Percentiles rank a stretch among this genome's conserved stretches.
Evolutionary conservation across 345 rosid genomes (phyloP).

Genomic region (Alliaria petiolata): DNA sequence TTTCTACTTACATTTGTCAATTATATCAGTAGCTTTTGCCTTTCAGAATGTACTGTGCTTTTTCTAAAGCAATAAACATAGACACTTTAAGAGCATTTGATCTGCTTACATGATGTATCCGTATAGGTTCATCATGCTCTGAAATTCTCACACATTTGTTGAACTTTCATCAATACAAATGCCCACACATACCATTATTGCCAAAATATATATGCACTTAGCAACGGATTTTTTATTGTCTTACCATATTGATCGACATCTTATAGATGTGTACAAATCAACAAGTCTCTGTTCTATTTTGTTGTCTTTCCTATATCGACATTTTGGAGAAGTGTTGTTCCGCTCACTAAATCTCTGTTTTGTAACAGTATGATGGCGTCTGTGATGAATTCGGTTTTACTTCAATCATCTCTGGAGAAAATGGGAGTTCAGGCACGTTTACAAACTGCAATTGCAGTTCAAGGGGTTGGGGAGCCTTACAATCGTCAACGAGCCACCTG

Average conservation of each 20-base stretch:
- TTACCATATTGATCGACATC: background rate
- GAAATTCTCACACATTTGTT: background rate
- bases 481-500: conserved; percentile 69
- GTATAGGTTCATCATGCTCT: background rate
- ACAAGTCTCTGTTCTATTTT: background rate
- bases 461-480: conserved; percentile 81
- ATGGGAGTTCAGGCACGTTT: conserved; percentile 67
- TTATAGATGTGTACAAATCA: background rate
- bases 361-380: conserved; percentile 84
- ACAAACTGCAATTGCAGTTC: conserved; percentile 70
- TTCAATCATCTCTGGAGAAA: conserved; percentile 86
- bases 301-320: background rate
- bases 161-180: background rate
- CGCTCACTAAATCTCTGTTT: conserved; percentile 10
- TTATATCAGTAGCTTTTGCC: background rate
- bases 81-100: background rate
- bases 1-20: conserved; percentile 5
- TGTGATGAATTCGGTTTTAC: conserved; percentile 81
- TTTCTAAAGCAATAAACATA: background rate
- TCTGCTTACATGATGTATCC: background rate
- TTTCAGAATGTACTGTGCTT: background rate
- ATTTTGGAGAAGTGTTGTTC: background rate
- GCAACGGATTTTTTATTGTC: background rate
- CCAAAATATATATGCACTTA: background rate
- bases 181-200: background rate